phyloP scores from a whole-genome alignment of 2,329 filamentous ascomycete genomes.

The Trichophyton verrucosum region DNA sequence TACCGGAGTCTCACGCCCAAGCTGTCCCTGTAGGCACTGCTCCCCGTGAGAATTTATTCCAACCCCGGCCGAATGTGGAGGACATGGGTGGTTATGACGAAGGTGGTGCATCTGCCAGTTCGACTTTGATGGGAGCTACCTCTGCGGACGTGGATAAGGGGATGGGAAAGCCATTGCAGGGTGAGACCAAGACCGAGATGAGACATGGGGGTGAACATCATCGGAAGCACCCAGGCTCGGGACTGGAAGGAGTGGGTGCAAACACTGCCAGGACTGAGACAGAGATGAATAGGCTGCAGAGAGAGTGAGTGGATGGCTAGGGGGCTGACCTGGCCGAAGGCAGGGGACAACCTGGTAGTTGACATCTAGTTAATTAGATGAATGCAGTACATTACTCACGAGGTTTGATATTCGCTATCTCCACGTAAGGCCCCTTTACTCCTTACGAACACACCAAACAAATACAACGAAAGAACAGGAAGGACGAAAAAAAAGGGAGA shows the following conservation, averaged over 20 bases:
- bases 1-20: conserved; percentile 53
- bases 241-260: conserved; percentile 36
- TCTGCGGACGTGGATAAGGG: conserved; percentile 43
- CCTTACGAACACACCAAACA: neutral
- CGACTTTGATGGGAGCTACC: conserved; percentile 41
- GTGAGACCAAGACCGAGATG: conserved; percentile 38
- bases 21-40: conserved; percentile 51
- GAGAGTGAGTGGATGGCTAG: neutral
- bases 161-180: conserved; percentile 40
- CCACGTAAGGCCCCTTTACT: neutral
- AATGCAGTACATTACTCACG: neutral
- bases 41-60: conserved; percentile 40
- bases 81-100: conserved; percentile 14
- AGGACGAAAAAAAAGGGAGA: neutral
- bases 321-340: no score
- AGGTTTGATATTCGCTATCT: neutral
- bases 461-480: neutral
- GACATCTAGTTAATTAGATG: neutral
- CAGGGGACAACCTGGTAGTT: neutral
- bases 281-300: neutral
- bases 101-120: conserved; percentile 21
- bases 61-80: conserved; percentile 29
- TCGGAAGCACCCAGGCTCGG: conserved; percentile 31
- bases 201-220: conserved; percentile 34
- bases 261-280: conserved; percentile 1